Conservation (phyloP, 1,284 basidiomycete genomes). For the Phellopilus nigrolimitatus region DNA sequence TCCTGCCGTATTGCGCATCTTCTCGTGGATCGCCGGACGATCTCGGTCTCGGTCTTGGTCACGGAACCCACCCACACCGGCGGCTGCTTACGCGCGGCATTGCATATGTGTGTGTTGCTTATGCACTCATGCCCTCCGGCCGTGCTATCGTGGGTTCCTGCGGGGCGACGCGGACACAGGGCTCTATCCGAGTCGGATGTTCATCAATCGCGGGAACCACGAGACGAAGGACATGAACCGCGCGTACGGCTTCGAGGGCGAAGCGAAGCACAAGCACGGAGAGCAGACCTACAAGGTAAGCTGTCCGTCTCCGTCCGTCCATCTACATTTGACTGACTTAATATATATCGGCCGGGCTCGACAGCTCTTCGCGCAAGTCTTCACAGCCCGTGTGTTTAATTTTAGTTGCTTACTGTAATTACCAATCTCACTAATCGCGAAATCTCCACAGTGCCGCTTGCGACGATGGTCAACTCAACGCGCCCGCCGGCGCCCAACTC, state of each 20-base stretch:
- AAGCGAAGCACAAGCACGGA: conserved; percentile 93
- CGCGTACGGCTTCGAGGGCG: conserved; percentile 94
- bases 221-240: conserved; percentile 91
- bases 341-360: conserved; percentile 12
- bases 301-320: background rate
- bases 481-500: conserved; percentile 51
- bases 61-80: no score
- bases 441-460: conserved; percentile 69
- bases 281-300: conserved; percentile 83
- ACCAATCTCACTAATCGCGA: conserved; percentile 14
- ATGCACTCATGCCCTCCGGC: no score
- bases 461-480: conserved; percentile 79
- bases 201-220: conserved; percentile 94
- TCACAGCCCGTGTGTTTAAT: conserved; percentile 72
- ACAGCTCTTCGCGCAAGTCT: conserved; percentile 88
- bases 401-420: background rate
- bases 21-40: no score
- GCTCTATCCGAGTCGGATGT: conserved; percentile 85
- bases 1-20: no score
- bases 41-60: no score
- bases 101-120: no score
- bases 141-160: no score
- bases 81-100: no score
- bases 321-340: background rate
- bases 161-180: conserved; percentile 38